Evolutionary conservation across 2,329 filamentous ascomycete species (phyloP), one percentile per base, ranked within the genome.

Genomic region (Cladosporium colombiae): DNA sequence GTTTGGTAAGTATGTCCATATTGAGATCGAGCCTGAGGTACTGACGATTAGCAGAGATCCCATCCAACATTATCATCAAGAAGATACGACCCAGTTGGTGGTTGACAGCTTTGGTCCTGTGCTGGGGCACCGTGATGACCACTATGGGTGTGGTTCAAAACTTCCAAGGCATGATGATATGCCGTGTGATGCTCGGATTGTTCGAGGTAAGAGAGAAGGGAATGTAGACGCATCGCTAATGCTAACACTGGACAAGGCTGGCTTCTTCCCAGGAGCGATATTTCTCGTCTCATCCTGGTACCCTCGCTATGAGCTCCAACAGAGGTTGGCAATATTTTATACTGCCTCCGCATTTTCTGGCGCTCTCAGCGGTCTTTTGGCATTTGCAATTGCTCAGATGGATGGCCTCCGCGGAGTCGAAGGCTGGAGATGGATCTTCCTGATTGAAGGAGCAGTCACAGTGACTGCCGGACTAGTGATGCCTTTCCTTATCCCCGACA

Each of bases 401-500:
- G 72, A 76, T 70, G 76, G 77, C 18, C 68, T 76, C 10, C 74
- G 71, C 2, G 77, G 76, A 1, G 71, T 77, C 13, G 72, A 49
- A 27, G 46, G 71, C n/a, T 74, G 72, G 72, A 62, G 66, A 46
- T 71, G 66, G 66, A 78, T 60, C 21, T 64, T 64, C 50, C 13
- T 64, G 10, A 62, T 71, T 10, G 68, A 74, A 68, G 69, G 68
- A 49, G 64, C 72, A 5, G 59, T 69, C 27, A 70, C 69, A 2
- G 78, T 83, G 46, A 37, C 37, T 27, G 37, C 27, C 1, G 83
- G 67, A 83, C 1, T 71, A 81, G 7, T 70, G 83, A n/a, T 81
- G 83, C 18, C 89, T 74, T 84, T 85, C 69, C 78, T 79, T 46
- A 74, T 86, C 16, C 83, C 83, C 0, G 82, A 85, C 68, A 79